Percentiles rank a stretch among this genome's conserved stretches.
phyloP scores from a whole-genome alignment of 2,329 filamentous ascomycete genomes.

The Cytospora piceae region DNA sequence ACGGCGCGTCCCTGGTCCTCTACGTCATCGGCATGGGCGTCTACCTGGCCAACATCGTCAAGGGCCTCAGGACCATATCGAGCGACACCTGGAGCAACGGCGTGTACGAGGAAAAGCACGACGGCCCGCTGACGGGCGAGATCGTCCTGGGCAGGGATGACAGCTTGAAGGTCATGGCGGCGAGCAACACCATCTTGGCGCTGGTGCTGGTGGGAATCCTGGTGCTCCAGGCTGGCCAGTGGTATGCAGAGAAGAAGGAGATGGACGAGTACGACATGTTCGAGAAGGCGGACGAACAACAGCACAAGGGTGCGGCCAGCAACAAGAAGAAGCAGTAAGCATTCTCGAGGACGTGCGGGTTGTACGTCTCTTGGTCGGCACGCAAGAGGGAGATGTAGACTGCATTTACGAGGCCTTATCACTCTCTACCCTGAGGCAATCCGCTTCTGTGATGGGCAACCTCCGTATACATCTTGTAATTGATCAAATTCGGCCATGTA shows the following conservation, averaged over 20 bases:
- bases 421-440: background rate
- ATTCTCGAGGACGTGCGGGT: background rate
- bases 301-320: slow-evolving; percentile 26
- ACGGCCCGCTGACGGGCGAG: slow-evolving; percentile 57
- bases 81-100: slow-evolving; percentile 62
- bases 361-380: background rate
- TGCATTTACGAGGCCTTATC: background rate
- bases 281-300: slow-evolving; percentile 49
- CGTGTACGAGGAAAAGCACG: slow-evolving; percentile 46
- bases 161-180: slow-evolving; percentile 84
- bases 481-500: background rate
- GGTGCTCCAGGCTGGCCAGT: slow-evolving; percentile 93
- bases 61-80: slow-evolving; percentile 84
- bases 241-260: slow-evolving; percentile 97
- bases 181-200: slow-evolving; percentile 94
- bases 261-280: slow-evolving; percentile 74
- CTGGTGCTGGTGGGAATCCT: slow-evolving; percentile 89
- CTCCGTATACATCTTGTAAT: background rate
- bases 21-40: slow-evolving; percentile 89
- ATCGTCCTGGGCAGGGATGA: slow-evolving; percentile 82
- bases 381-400: background rate
- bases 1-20: slow-evolving; percentile 77
- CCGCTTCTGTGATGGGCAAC: background rate
- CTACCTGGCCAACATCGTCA: slow-evolving; percentile 95
- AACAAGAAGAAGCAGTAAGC: slow-evolving; percentile 33